These are phyloP conservation scores for Aureobasidium leucospermi DNA, from an alignment of 2,329 filamentous ascomycete genomes.

Conservation along the genomic window DNA sequence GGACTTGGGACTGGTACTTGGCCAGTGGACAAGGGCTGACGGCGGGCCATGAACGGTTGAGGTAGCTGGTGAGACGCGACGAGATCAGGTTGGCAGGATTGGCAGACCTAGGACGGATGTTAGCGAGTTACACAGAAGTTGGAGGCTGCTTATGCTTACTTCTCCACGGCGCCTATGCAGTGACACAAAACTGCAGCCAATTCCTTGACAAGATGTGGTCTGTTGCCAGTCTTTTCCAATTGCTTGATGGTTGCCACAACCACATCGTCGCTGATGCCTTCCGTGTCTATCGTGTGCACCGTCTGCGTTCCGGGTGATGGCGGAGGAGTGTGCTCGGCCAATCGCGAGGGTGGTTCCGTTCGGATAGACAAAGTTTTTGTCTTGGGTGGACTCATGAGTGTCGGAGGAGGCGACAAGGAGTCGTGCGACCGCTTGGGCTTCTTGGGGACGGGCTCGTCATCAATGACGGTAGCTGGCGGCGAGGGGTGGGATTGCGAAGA, in stretches of 20 bases:
- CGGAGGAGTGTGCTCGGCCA: conserved; percentile 67
- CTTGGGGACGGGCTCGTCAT: conserved; percentile 51
- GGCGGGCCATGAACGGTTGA: conserved; percentile 77
- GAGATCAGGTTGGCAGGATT: conserved; percentile 95
- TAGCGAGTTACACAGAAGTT: background rate
- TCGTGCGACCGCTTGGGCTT: conserved; percentile 70
- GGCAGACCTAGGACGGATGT: conserved; percentile 61
- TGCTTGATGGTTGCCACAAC: conserved; percentile 85
- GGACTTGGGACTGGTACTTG: conserved; percentile 86
- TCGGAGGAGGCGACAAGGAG: conserved; percentile 30
- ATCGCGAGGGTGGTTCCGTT: conserved; percentile 38
- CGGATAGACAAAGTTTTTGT: conserved; percentile 39
- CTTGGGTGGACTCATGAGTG: conserved; percentile 36
- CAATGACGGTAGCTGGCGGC: conserved; percentile 54
- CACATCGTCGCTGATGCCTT: conserved; percentile 88
- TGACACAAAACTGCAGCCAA: conserved; percentile 72
- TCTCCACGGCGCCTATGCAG: conserved; percentile 76
- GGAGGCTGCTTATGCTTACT: conserved; percentile 54
- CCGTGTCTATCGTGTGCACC: conserved; percentile 60
- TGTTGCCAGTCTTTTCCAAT: conserved; percentile 81
- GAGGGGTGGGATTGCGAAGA: conserved; percentile 41
- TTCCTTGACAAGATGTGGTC: conserved; percentile 91
- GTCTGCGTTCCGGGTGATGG: conserved; percentile 58
- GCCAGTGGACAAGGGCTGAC: conserved; percentile 76
- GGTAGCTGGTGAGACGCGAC: conserved; percentile 78